Conservation (phyloP, 352 stramenopile species). For the Pythium rhizo-oryzae region DNA sequence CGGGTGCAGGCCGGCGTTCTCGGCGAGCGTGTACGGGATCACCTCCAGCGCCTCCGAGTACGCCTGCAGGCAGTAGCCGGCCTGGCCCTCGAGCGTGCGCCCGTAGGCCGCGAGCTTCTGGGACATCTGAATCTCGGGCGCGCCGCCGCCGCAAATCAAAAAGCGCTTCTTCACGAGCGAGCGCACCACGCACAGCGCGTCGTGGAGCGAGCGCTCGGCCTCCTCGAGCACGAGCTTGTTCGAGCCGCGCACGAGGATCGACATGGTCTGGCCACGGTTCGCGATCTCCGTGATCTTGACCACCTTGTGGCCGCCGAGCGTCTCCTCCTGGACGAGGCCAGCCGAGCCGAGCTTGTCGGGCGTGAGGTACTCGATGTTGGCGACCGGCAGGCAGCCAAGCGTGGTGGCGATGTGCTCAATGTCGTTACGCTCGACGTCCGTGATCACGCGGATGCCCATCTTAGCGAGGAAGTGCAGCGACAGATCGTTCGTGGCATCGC, state of each 20-base stretch:
- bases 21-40: slow-evolving; percentile 99
- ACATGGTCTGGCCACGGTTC: slow-evolving; percentile 97
- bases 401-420: slow-evolving; percentile 99
- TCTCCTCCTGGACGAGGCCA: slow-evolving; percentile 97
- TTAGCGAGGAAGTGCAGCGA: slow-evolving; percentile 99
- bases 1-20: slow-evolving; percentile 99
- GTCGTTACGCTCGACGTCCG: slow-evolving; percentile 98
- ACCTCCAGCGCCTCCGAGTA: slow-evolving; percentile 98
- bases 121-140: slow-evolving; percentile 97
- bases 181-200: slow-evolving; percentile 98
- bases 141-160: slow-evolving; percentile 97
- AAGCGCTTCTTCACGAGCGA: slow-evolving; percentile 99
- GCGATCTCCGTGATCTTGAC: slow-evolving; percentile 99
- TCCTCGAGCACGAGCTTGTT: slow-evolving; percentile 99
- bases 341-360: slow-evolving; percentile 96
- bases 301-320: slow-evolving; percentile 96
- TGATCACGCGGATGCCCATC: slow-evolving; percentile 99
- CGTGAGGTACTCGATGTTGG: slow-evolving; percentile 98
- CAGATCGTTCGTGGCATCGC: slow-evolving; percentile 99
- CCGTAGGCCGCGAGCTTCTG: slow-evolving; percentile 94
- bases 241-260: slow-evolving; percentile 97
- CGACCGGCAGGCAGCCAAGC: slow-evolving; percentile 95
- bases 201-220: slow-evolving; percentile 98
- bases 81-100: slow-evolving; percentile 93
- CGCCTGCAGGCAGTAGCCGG: slow-evolving; percentile 96